Evolutionary conservation across 2,329 filamentous ascomycete species (phyloP).

Genomic region (Sporothrix pallida): DNA sequence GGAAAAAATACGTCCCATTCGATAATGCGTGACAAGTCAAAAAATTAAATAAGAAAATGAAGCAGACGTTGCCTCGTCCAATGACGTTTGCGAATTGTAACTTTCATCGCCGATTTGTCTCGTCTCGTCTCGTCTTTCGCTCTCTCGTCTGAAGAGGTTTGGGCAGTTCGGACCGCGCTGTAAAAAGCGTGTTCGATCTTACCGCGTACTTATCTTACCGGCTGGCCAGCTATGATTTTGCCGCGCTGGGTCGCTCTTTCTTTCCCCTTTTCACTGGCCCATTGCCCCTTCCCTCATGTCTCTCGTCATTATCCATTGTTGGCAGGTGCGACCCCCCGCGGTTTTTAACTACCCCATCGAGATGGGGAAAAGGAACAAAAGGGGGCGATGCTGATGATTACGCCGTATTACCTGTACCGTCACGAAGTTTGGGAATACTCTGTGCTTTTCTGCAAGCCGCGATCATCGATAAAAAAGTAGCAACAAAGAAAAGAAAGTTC

Average conservation of each 20-base stretch:
- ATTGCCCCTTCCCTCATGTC: not conserved
- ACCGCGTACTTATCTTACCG: conserved; percentile 32
- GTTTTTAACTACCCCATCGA: conserved; percentile 31
- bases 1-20: conserved; percentile 14
- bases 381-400: conserved; percentile 31
- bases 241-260: conserved; percentile 9
- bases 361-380: conserved; percentile 6
- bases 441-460: not conserved
- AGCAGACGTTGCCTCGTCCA: not conserved
- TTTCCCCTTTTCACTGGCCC: not conserved
- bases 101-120: not conserved
- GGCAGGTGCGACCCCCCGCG: conserved; percentile 22
- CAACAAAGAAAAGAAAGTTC: conserved; percentile 20
- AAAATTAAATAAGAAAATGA: not conserved
- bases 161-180: not conserved
- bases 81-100: not conserved
- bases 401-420: conserved; percentile 32
- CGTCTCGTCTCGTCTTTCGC: not conserved
- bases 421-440: not conserved
- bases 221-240: conserved; percentile 24
- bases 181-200: conserved; percentile 28
- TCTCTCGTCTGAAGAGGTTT: not conserved
- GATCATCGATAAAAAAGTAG: not conserved
- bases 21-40: not conserved
- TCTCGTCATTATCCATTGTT: conserved; percentile 6